Conservation (phyloP, 2,329 filamentous ascomycete species). For the Penicillium verrucosum region DNA sequence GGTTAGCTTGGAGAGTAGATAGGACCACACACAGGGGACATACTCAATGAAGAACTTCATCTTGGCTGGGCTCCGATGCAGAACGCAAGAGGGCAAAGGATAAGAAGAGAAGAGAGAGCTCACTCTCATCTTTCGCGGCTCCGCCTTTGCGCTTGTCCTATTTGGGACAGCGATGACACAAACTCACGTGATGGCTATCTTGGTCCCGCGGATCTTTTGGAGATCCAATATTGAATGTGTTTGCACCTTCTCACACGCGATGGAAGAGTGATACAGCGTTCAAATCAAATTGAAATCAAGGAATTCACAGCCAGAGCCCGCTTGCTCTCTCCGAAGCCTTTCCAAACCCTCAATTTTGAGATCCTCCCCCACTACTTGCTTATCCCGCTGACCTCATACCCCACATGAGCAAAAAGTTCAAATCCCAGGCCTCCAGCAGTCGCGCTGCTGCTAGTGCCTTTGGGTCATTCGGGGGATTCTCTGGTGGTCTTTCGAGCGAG, state of each 20-base stretch:
- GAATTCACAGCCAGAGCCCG: neutral
- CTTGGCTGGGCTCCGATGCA: constrained; percentile 35
- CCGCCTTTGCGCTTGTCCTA: constrained; percentile 28
- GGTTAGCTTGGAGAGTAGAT: constrained; percentile 9
- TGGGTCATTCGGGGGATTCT: constrained; percentile 45
- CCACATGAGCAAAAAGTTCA: constrained; percentile 59
- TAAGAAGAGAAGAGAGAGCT: constrained; percentile 11
- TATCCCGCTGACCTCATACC: constrained; percentile 29
- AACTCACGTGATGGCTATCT: constrained; percentile 35
- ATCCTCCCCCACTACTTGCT: constrained; percentile 20
- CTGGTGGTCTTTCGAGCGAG: constrained; percentile 34
- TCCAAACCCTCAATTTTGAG: constrained; percentile 8
- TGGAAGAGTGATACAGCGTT: neutral
- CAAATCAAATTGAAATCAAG: neutral
- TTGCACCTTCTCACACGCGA: neutral
- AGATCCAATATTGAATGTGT: constrained; percentile 6
- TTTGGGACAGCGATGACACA: constrained; percentile 33
- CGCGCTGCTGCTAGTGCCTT: constrained; percentile 53
- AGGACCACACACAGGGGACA: constrained; percentile 20
- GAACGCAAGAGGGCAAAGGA: constrained; percentile 13
- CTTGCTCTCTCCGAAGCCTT: constrained; percentile 4
- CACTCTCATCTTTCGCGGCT: constrained; percentile 15
- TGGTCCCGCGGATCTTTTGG: constrained; percentile 18
- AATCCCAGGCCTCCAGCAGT: constrained; percentile 62
- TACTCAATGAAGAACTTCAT: constrained; percentile 81